phyloP scores from a whole-genome alignment of 805 yeast species.

The Yamadazyma endophytica region DNA sequence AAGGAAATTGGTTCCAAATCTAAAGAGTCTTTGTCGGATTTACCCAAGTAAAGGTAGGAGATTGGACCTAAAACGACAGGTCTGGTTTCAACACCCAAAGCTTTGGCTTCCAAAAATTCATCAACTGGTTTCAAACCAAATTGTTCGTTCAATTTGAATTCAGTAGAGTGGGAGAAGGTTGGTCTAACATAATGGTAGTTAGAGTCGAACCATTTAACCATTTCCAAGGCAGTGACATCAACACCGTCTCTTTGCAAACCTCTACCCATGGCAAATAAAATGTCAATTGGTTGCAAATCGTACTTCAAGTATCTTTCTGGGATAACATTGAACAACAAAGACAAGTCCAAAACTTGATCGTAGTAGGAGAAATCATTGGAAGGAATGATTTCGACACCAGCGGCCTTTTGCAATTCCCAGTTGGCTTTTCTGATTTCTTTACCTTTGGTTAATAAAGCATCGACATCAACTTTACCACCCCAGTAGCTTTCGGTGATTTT shows the following conservation, averaged over 20 bases:
- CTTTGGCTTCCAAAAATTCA: constrained; percentile 98
- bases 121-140: constrained; percentile 91
- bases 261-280: constrained; percentile 98
- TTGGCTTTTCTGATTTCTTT: constrained; percentile 91
- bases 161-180: constrained; percentile 92
- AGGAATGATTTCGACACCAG: constrained; percentile 96
- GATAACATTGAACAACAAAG: constrained; percentile 88
- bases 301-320: constrained; percentile 96
- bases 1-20: constrained; percentile 92
- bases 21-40: constrained; percentile 96
- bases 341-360: constrained; percentile 94
- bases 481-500: constrained; percentile 99
- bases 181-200: constrained; percentile 99
- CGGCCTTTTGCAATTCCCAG: constrained; percentile 97
- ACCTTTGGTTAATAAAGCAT: constrained; percentile 87
- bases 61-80: constrained; percentile 97
- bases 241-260: constrained; percentile 98
- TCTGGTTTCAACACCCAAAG: constrained; percentile 91
- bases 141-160: constrained; percentile 78
- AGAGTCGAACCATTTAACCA: constrained; percentile 99
- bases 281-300: constrained; percentile 84
- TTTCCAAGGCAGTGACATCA: constrained; percentile 97
- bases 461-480: constrained; percentile 87
- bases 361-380: constrained; percentile 98
- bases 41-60: constrained; percentile 91